Evolutionary conservation across 2,329 filamentous ascomycete species (phyloP).

Genomic region (Aspergillus proliferans): DNA sequence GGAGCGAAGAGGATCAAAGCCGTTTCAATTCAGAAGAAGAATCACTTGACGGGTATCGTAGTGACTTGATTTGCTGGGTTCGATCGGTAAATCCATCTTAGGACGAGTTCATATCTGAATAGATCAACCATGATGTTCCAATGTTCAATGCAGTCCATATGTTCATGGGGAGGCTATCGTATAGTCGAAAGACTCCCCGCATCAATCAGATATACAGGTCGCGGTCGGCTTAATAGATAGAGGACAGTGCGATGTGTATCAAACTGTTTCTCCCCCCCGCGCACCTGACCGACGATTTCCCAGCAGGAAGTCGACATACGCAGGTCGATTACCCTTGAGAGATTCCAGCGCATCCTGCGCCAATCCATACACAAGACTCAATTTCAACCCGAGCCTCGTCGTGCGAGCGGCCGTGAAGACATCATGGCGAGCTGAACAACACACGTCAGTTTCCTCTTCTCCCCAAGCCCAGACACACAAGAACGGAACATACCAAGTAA

Average conservation of each 20-base stretch:
- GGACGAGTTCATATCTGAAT: too few species aligned
- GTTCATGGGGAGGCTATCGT: too few species aligned
- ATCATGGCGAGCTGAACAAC: slow-evolving; percentile 64
- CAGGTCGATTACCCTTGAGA: slow-evolving; percentile 63
- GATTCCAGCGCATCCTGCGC: slow-evolving; percentile 69
- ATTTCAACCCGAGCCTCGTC: slow-evolving; percentile 70
- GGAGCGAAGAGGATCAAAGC: too few species aligned
- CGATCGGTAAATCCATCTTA: too few species aligned
- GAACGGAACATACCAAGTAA: slow-evolving; percentile 61
- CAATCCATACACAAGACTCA: slow-evolving; percentile 74
- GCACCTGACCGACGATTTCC: slow-evolving; percentile 34
- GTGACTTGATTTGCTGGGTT: too few species aligned
- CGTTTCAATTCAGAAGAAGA: too few species aligned
- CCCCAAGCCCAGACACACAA: background rate
- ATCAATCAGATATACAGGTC: too few species aligned
- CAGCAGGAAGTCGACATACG: slow-evolving; percentile 65
- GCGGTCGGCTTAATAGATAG: background rate
- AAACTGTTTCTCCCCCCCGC: slow-evolving; percentile 13
- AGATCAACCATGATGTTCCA: too few species aligned
- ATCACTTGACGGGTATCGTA: too few species aligned
- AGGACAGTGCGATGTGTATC: slow-evolving; percentile 1
- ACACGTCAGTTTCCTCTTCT: background rate
- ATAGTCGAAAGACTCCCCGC: too few species aligned
- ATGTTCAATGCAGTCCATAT: too few species aligned
- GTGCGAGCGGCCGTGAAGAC: slow-evolving; percentile 69